Conservation (phyloP, 2,329 filamentous ascomycete species). For the Pseudogymnoascus sp. region DNA sequence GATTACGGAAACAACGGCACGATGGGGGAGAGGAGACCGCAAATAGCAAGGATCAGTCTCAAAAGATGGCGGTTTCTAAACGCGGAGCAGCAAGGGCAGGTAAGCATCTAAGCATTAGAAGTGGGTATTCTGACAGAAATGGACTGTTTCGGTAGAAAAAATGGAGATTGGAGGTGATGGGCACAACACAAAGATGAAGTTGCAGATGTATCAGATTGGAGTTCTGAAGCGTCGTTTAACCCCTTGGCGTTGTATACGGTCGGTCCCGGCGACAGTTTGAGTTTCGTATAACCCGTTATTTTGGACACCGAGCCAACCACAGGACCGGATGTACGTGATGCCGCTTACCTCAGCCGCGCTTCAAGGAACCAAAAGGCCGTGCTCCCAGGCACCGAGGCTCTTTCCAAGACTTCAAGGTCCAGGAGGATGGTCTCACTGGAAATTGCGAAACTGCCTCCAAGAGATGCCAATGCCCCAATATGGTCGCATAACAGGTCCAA, state of each 20-base stretch:
- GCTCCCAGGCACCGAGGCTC: background rate
- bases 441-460: constrained; percentile 1
- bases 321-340: background rate
- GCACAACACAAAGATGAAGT: background rate
- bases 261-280: background rate
- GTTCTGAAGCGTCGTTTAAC: constrained; percentile 7
- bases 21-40: background rate
- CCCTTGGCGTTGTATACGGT: background rate
- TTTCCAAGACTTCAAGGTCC: background rate
- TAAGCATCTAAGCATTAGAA: background rate
- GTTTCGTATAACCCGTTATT: constrained; percentile 3
- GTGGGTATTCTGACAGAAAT: constrained; percentile 4
- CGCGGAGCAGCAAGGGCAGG: background rate
- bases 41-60: constrained; percentile 4
- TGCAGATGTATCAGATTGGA: constrained; percentile 3
- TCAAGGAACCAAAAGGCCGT: background rate
- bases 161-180: background rate
- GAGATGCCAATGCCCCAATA: background rate
- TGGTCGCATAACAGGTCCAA: background rate
- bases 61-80: constrained; percentile 6
- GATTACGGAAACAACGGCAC: constrained; percentile 6
- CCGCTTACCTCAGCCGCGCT: background rate
- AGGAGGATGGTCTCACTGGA: constrained; percentile 2
- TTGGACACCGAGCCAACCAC: background rate
- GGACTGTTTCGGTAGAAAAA: background rate